These are phyloP conservation scores for Cyberlindnera mrakii DNA, from an alignment of 805 yeast species.

Conservation along the genomic window DNA sequence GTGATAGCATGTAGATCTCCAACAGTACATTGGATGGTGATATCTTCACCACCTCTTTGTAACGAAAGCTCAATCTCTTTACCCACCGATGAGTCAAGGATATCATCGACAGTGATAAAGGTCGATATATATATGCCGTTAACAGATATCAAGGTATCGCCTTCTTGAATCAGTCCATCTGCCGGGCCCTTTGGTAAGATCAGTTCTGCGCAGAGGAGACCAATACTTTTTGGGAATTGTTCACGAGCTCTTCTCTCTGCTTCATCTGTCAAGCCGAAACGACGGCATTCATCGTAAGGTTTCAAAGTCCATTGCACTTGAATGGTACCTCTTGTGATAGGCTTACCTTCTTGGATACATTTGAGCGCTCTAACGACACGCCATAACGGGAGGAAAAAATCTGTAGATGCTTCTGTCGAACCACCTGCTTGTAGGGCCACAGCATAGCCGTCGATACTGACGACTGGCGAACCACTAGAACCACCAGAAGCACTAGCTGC, in stretches of 20 bases:
- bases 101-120: constrained; percentile 77
- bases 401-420: constrained; percentile 84
- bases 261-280: constrained; percentile 74
- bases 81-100: constrained; percentile 68
- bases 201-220: constrained; percentile 76
- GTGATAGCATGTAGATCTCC: constrained; percentile 79
- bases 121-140: constrained; percentile 59
- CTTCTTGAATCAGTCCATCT: constrained; percentile 66
- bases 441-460: constrained; percentile 78
- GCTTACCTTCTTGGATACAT: constrained; percentile 54
- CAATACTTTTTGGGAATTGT: constrained; percentile 66
- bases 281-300: constrained; percentile 86
- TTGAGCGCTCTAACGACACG: constrained; percentile 76
- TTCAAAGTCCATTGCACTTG: constrained; percentile 85
- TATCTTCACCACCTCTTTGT: constrained; percentile 69
- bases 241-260: constrained; percentile 67
- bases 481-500: constrained; percentile 97
- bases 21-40: constrained; percentile 45
- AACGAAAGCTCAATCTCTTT: constrained; percentile 47
- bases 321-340: constrained; percentile 83
- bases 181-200: constrained; percentile 86
- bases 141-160: constrained; percentile 75
- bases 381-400: constrained; percentile 82
- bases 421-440: constrained; percentile 96
- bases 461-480: constrained; percentile 95